Base-by-base conservation (phyloP, 2,329 filamentous ascomycete genomes). In the Pyrenophora tritici-repentis region DNA sequence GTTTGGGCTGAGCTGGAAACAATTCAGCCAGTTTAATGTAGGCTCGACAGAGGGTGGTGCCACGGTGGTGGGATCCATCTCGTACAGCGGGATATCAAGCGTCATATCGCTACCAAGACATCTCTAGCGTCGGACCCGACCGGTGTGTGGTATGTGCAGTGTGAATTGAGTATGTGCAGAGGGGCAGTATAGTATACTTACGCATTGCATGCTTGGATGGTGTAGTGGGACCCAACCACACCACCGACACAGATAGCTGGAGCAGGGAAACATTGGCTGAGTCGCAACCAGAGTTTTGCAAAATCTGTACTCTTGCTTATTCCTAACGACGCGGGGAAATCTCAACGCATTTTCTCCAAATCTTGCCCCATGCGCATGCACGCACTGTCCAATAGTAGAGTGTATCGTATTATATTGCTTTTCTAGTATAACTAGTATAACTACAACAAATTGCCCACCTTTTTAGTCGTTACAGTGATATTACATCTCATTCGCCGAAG, bases 361-460 rank as follows among this genome's bases (percentile, higher is more conserved):
- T 2, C 43, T 17, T 14, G 17, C 16, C 20, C 2, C 26, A 22
- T 4, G 37, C 26, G 16, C 39, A 9, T 37, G 34, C 43, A 42
- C 26, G 34, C 32, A 35, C 34, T 17, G 36, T 14, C 20, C 3
- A 6, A 16, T 42, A 24, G 13, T 13, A 10, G 20, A 31, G 33
- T 22, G 16, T 38, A 32, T 47, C 37, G 6, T 37, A 54, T 61
- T 37, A 46, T 42, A 39, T 42, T 50, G 29, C 35, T 47, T 47
- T 44, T 47, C 10, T 61, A 59, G 37, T 59, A 50, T 65, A 59
- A n/a, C n/a, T n/a, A n/a, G n/a, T n/a, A n/a, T n/a, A n/a, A n/a
- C n/a, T n/a, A n/a, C n/a, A n/a, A n/a, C 58, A 63, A 55, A n/a
- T 41, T 16, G 48, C 31, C 44, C 50, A 59, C 52, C 43, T 49